Base-by-base conservation (phyloP, 2,329 filamentous ascomycete genomes). In the Dactylonectria estremocensis region DNA sequence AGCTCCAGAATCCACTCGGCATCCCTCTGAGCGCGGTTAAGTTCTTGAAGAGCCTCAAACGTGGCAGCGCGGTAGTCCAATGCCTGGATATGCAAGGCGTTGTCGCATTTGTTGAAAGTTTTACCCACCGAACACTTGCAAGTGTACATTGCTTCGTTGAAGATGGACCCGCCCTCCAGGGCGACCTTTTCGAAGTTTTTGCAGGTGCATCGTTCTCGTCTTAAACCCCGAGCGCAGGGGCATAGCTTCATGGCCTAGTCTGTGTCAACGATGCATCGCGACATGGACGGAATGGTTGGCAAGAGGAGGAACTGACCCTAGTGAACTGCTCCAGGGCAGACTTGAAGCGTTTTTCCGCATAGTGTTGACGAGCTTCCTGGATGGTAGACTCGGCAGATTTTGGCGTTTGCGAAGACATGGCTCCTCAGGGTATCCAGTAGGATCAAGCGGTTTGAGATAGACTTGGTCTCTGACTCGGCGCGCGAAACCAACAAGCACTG, bases 1-100 rank as follows among this genome's bases (percentile, higher is more conserved):
- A 84, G 76, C 61, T 83, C 81, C 18, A 84, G 68, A 22, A 84
- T 79, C 81, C 83, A 84, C 70, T 82, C 80, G 9, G 83, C 83
- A 61, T 84, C 82, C 37, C 69, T 77, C 65, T 74, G 77, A 14
- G 83, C 83, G 24, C 80, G 78, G 5, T 77, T 78, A 2, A 83
- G 72, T 61, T 83, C 78, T 8, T 75, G 72, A 43, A 84, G 72
- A 22, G 78, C 78, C 64, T 83, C 81, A 61, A 82, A 83, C 0
- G 80, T 81, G 2, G 81, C 82, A 18, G 82, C 81, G 4, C 82
- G 77, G 61, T 83, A 81, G 69, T 83, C 82, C 11, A 84, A 73
- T 3, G 82, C 82, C 63, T 81, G 78, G 45, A 83, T 77, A 58
- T 84, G 83, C 9, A 78, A 52, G 2, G 63, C 60, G 14, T 82